These are phyloP conservation scores for Eucalyptus globulus DNA, from an alignment of 345 rosid genomes.

Conservation along the genomic window DNA sequence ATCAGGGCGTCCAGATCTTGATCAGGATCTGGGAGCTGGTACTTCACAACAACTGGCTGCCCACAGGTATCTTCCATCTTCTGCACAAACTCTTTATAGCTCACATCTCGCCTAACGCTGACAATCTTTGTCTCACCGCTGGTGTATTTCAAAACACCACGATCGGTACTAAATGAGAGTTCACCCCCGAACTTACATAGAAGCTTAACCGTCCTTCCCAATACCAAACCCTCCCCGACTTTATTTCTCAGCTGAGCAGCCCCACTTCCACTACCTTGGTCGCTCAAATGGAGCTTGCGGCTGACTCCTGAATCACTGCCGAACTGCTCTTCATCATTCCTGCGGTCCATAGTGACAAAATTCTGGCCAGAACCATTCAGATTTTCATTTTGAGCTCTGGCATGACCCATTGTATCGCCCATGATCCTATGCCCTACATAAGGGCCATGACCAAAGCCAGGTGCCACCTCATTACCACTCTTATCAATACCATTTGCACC, in stretches of 20 bases:
- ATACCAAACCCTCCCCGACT: constrained; percentile 38
- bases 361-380: not conserved
- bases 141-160: constrained; percentile 50
- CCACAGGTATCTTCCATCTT: constrained; percentile 42
- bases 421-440: constrained; percentile 26
- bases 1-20: constrained; percentile 77
- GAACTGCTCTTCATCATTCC: not conserved
- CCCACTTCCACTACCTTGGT: constrained; percentile 15
- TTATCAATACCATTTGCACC: constrained; percentile 34
- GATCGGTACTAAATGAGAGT: constrained; percentile 56
- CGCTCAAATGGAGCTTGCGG: constrained; percentile 4
- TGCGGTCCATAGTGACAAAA: not conserved
- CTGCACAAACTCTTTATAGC: constrained; percentile 27
- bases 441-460: constrained; percentile 13
- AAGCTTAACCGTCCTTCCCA: constrained; percentile 45
- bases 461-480: constrained; percentile 14
- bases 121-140: constrained; percentile 60
- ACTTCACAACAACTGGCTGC: constrained; percentile 44
- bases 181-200: constrained; percentile 68
- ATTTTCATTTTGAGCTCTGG: constrained; percentile 6
- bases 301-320: constrained; percentile 1
- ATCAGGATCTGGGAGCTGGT: constrained; percentile 65
- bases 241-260: constrained; percentile 33
- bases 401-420: constrained; percentile 22
- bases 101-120: constrained; percentile 34